A percentile compares a stretch with the other conserved stretches of the same genome.
phyloP scores from a whole-genome alignment of 2,329 filamentous ascomycete species.

The Calonectria pteridis region DNA sequence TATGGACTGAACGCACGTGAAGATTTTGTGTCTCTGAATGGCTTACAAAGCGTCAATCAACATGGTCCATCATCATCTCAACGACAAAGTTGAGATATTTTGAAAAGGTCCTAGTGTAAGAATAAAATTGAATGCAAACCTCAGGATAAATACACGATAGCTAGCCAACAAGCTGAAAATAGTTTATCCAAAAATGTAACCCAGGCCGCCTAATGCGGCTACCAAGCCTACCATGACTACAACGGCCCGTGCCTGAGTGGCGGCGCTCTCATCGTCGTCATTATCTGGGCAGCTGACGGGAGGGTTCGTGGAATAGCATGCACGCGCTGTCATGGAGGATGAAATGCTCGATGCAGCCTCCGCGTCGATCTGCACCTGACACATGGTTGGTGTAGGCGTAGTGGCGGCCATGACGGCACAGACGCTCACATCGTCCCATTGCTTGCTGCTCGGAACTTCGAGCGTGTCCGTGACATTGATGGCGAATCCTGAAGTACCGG shows the following conservation, averaged over 20 bases:
- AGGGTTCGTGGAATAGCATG: background rate
- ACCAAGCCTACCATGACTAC: background rate
- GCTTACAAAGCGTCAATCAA: no score
- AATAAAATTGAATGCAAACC: no score
- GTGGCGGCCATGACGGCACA: background rate
- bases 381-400: background rate
- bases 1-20: no score
- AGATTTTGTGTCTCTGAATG: no score
- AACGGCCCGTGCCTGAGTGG: background rate
- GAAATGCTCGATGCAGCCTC: background rate
- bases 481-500: background rate
- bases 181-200: background rate
- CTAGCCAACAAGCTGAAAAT: no score
- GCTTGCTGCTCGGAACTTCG: background rate
- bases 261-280: background rate
- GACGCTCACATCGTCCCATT: background rate
- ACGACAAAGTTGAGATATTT: background rate
- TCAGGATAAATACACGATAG: no score
- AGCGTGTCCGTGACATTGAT: background rate
- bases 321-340: background rate
- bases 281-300: background rate
- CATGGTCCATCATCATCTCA: no score
- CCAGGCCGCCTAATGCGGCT: background rate
- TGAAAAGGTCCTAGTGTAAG: no score
- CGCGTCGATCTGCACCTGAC: background rate